phyloP scores from a whole-genome alignment of 345 rosid species.

The Raphanus sativus region DNA sequence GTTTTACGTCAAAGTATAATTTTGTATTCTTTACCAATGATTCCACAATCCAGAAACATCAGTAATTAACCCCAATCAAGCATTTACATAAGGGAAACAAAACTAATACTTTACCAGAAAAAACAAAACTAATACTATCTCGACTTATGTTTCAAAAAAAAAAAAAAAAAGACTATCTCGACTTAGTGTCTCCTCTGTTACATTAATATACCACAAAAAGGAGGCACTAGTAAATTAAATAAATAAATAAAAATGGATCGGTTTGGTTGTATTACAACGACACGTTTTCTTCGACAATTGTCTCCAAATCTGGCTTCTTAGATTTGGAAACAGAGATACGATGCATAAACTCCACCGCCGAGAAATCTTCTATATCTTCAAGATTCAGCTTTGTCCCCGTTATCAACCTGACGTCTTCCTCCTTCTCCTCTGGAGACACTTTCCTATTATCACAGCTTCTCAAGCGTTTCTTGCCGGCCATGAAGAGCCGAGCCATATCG shows the following conservation, averaged over 20 bases:
- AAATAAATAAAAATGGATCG: background rate
- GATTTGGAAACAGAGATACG: slow-evolving; percentile 67
- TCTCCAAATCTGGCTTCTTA: slow-evolving; percentile 74
- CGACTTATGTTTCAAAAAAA: no score
- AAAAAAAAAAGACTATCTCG: slow-evolving; percentile 1
- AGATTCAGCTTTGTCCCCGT: slow-evolving; percentile 44
- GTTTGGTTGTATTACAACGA: slow-evolving; percentile 4
- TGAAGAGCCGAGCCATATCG: slow-evolving; percentile 62
- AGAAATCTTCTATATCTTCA: slow-evolving; percentile 62
- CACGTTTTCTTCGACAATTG: slow-evolving; percentile 59
- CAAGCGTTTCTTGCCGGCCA: slow-evolving; percentile 41
- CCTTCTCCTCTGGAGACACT: slow-evolving; percentile 33
- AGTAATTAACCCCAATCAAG: background rate
- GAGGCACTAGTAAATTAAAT: background rate
- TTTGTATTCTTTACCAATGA: background rate
- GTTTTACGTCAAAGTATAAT: no score
- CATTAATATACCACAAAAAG: slow-evolving; percentile 15
- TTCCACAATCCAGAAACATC: background rate
- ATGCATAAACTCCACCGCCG: slow-evolving; percentile 50
- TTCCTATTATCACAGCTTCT: slow-evolving; percentile 39
- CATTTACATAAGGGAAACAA: slow-evolving; percentile 6
- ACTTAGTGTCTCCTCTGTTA: background rate
- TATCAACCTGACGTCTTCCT: background rate
- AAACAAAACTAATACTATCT: no score
- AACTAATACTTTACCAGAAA: background rate